Conservation (phyloP, 2,329 filamentous ascomycete genomes). For the Xylariaceae sp. region DNA sequence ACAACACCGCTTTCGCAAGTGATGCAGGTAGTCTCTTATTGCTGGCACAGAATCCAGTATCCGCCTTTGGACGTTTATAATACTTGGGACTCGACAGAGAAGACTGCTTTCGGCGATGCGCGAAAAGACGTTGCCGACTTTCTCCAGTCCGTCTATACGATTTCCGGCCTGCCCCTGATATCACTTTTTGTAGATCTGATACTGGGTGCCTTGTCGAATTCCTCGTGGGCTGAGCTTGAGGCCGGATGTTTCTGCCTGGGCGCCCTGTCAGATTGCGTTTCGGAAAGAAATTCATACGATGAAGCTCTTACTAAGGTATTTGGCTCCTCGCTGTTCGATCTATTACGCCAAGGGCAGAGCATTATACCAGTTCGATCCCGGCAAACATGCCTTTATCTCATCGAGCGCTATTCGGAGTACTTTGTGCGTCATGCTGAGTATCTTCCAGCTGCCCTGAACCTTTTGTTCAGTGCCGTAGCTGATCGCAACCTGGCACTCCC, state of each 20-base stretch:
- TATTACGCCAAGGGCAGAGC: slow-evolving; percentile 47
- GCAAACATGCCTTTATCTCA: slow-evolving; percentile 64
- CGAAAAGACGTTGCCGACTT: slow-evolving; percentile 77
- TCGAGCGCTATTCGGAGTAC: slow-evolving; percentile 71
- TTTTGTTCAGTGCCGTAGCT: slow-evolving; percentile 67
- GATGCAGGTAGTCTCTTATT: slow-evolving; percentile 60
- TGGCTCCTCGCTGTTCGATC: slow-evolving; percentile 51
- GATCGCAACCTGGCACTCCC: slow-evolving; percentile 59
- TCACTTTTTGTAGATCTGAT: slow-evolving; percentile 54
- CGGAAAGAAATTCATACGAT: slow-evolving; percentile 56
- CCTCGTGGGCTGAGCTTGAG: slow-evolving; percentile 57
- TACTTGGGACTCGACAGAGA: slow-evolving; percentile 67
- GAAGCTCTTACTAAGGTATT: slow-evolving; percentile 59
- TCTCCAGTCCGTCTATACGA: slow-evolving; percentile 64
- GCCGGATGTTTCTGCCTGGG: slow-evolving; percentile 61
- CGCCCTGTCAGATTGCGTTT: slow-evolving; percentile 61
- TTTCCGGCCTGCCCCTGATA: slow-evolving; percentile 54
- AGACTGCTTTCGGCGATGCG: slow-evolving; percentile 64
- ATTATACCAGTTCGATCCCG: slow-evolving; percentile 59
- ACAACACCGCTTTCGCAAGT: slow-evolving; percentile 54
- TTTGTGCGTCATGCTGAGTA: slow-evolving; percentile 66
- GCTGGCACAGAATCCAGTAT: slow-evolving; percentile 66
- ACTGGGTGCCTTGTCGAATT: slow-evolving; percentile 45
- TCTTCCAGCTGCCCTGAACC: slow-evolving; percentile 66
- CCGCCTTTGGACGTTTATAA: slow-evolving; percentile 55